Conservation (phyloP, 2,329 filamentous ascomycete genomes). For the Aspergillus ibericus region DNA sequence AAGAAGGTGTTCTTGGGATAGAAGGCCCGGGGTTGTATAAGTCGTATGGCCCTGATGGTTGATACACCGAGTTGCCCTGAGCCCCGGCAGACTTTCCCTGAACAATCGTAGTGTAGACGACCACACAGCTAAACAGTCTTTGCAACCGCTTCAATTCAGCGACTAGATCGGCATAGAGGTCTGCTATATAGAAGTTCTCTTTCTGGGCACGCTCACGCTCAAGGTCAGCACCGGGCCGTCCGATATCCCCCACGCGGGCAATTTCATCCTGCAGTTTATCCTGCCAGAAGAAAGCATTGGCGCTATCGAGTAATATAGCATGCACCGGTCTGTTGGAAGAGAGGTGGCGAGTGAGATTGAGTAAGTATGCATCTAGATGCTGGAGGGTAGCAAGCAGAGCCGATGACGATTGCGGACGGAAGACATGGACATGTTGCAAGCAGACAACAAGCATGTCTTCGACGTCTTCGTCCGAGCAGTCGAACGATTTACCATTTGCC, state of each 20-base stretch:
- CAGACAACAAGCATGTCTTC: constrained; percentile 37
- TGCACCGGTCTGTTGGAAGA: constrained; percentile 51
- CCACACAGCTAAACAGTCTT: constrained; percentile 36
- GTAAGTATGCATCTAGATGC: constrained; percentile 52
- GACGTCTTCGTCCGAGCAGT: constrained; percentile 10
- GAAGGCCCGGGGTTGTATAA: constrained; percentile 10
- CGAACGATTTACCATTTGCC: not conserved
- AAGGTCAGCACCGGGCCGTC: constrained; percentile 27
- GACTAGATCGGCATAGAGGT: constrained; percentile 33
- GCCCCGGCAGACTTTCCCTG: constrained; percentile 4
- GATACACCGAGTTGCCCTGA: constrained; percentile 7
- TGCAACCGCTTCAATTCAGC: constrained; percentile 38
- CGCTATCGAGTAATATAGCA: constrained; percentile 56
- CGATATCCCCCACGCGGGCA: constrained; percentile 40
- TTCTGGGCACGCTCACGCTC: constrained; percentile 29
- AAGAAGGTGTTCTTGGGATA: constrained; percentile 24
- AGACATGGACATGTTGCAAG: constrained; percentile 59
- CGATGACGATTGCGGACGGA: constrained; percentile 54
- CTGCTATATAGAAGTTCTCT: constrained; percentile 30
- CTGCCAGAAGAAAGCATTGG: constrained; percentile 58
- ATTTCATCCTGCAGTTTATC: constrained; percentile 49
- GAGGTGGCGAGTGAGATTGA: constrained; percentile 43
- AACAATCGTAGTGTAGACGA: constrained; percentile 40
- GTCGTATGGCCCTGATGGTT: constrained; percentile 23
- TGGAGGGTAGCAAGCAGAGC: constrained; percentile 53